phyloP scores from a whole-genome alignment of 2,329 filamentous ascomycete species.

The Nigrospora osmanthi region DNA sequence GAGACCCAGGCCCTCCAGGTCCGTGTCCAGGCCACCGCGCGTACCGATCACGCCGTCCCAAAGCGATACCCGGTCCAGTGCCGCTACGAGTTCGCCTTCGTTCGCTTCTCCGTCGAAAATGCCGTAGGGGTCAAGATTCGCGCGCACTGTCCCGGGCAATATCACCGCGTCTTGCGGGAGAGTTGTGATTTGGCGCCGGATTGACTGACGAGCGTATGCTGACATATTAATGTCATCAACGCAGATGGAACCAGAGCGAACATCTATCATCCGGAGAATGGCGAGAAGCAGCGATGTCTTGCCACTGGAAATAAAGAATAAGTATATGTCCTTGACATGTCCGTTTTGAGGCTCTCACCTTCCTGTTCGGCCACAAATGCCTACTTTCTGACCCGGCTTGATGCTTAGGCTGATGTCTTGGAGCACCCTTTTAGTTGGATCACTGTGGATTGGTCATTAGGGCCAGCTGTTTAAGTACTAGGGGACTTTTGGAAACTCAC shows the following conservation, averaged over 20 bases:
- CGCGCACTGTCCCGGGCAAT: neutral
- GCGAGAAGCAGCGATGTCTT: conserved; percentile 2
- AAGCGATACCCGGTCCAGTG: neutral
- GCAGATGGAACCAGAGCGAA: conserved; percentile 6
- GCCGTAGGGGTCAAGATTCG: neutral
- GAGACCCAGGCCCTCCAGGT: neutral
- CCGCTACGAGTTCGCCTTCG: too few relatives aligned
- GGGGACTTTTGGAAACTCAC: too few relatives aligned
- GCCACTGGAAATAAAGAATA: neutral
- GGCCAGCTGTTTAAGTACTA: too few relatives aligned
- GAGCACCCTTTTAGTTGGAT: neutral
- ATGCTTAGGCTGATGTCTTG: neutral
- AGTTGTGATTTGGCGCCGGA: neutral
- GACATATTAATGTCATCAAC: conserved; percentile 1
- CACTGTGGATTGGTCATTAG: too few relatives aligned
- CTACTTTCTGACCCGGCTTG: conserved; percentile 2
- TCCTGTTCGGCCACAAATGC: conserved; percentile 3
- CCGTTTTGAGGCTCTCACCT: neutral
- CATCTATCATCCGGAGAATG: conserved; percentile 3
- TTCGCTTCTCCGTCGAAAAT: too few relatives aligned
- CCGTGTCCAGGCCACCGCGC: neutral
- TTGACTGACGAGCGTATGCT: neutral
- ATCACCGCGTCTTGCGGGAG: conserved; percentile 3
- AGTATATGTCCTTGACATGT: neutral
- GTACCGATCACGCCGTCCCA: neutral